Evolutionary conservation across 805 yeast species (phyloP), one percentile per base, ranked within the genome.

Genomic region (Gaillardinia entomophila): DNA sequence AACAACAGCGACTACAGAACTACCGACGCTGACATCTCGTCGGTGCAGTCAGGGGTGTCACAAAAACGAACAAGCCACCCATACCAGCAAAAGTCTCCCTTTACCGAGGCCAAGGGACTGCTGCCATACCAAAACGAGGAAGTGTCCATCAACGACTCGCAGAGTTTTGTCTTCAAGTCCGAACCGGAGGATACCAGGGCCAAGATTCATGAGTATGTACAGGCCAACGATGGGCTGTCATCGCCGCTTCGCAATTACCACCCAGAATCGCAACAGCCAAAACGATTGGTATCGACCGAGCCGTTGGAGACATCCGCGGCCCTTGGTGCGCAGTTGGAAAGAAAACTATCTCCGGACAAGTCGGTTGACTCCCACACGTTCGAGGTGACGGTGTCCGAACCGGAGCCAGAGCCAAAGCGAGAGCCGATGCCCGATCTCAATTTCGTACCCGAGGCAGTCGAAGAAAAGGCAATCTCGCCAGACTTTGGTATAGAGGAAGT

Each of bases 401-500:
- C 4, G 34, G 8, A 12, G 22, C 20, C 20, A 4, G 22, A 17
- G 22, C 12, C 15, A n/a, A n/a, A 6, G 5, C 33, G 32, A 6
- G 32, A 29, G n/a, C 12, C 26, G 6, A 12, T 30, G 14, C 31
- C 31, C 4, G 35, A n/a, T n/a, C n/a, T n/a, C n/a, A n/a, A n/a
- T n/a, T n/a, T n/a, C n/a, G n/a, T n/a, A n/a, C n/a, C n/a, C n/a
- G n/a, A n/a, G n/a, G n/a, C n/a, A n/a, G n/a, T n/a, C n/a, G n/a
- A n/a, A n/a, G n/a, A n/a, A 12, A n/a, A 33, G 11, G 32, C 38
- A 11, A 28, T 13, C 6, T 34, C 51, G n/a, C 56, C 53, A 0
- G 62, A 57, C 32, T 57, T 53, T 40, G 67, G 65, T 2, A 61
- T 60, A 18, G 67, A 60, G 37, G 67, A 60, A 41, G 55, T 57